Evolutionary conservation across 1,139 yeast species (phyloP), one percentile per base, ranked within the genome.

Genomic region (Debaryomyces sp.): DNA sequence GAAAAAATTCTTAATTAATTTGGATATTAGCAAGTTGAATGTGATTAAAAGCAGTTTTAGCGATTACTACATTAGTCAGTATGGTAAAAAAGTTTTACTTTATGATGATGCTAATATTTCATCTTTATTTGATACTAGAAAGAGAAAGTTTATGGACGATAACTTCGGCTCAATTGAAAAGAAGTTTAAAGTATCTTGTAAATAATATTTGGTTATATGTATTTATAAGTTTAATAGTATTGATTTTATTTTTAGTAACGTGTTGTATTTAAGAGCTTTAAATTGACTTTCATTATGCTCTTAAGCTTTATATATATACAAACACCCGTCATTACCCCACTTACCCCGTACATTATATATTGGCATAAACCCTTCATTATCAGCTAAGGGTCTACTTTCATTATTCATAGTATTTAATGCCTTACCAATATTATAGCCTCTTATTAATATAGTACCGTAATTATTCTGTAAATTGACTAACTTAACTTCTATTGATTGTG

Each of bases 271-370:
- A 18, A 18, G 21, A 18, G 21, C 21, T 4, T 15, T 32, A n/a
- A 3, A 33, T 33, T n/a, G 36, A 10, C 18, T 33, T 33, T 33
- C 36, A 33, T 9, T 21, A 35, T 36, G 6, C 23, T 23, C 8
- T 36, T 37, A 37, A 23, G 18, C 6, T 13, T 35, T 52, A 47
- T 48, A 53, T 50, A 74, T 71, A 60, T 84, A 87, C 55, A 87
- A 78, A 60, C 94, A 86, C 1, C 94, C 92, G 64, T 87, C 95
- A 41, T 67, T 72, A 9, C 91, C 94, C 78, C 86, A 85, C 41
- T 72, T 71, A 0, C 89, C 92, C 35, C 58, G 61, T 2, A 84
- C 58, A 37, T 59, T 67, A 0, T 78, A 76, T 8, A 85, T 63
- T 2, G 81, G 80, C 80, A 82, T 81, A 71, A 85, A 84, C 6